Conservation (phyloP, 108 stramenopile genomes). For the Epipyxis sp. region DNA sequence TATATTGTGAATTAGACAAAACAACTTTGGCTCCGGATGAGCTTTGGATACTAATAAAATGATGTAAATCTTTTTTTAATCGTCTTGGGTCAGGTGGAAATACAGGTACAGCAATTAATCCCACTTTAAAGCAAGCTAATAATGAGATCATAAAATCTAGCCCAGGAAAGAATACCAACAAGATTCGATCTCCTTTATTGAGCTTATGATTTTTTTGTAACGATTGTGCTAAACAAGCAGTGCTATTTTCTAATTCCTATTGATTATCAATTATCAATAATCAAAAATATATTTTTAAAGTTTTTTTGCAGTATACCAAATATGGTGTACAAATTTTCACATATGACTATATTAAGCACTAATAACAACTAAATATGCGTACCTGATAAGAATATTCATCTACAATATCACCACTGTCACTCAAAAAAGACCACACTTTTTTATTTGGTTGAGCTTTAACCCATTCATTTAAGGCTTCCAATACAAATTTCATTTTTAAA, state of each 20-base stretch:
- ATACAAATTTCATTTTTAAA: too few relatives aligned
- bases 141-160: conserved; percentile 90
- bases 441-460: conserved; percentile 5
- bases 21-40: conserved; percentile 76
- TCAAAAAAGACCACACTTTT: conserved; percentile 31
- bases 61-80: conserved; percentile 45
- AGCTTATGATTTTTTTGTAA: background rate
- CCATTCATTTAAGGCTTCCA: background rate
- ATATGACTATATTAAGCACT: too few relatives aligned
- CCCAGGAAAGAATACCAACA: conserved; percentile 92
- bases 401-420: conserved; percentile 19
- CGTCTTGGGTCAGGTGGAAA: conserved; percentile 85
- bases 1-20: conserved; percentile 76
- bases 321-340: too few relatives aligned
- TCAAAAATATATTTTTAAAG: background rate
- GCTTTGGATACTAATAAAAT: conserved; percentile 67
- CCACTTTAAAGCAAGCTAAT: conserved; percentile 76
- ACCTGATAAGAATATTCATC: conserved; percentile 26
- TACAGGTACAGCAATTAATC: conserved; percentile 59
- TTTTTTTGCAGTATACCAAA: background rate
- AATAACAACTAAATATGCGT: too few relatives aligned
- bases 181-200: conserved; percentile 63
- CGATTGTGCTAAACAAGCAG: background rate
- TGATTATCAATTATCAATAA: background rate
- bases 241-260: conserved; percentile 10